These are phyloP conservation scores for Elongisporangium undulatum DNA, from an alignment of 352 stramenopile genomes.

Conservation along the genomic window DNA sequence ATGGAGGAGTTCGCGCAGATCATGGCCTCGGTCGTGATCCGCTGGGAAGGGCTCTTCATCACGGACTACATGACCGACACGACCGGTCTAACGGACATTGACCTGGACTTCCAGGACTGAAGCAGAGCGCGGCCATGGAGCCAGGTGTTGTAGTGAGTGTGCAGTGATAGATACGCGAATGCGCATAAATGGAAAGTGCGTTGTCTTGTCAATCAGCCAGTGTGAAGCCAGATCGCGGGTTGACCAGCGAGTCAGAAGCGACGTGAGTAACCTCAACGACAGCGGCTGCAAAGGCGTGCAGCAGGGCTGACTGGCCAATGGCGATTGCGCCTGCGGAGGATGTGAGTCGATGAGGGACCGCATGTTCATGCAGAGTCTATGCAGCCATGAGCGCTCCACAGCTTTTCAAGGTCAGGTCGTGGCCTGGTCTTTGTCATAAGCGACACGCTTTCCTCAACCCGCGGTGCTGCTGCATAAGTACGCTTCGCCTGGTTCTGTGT, in stretches of 20 bases:
- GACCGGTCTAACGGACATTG: constrained; percentile 31
- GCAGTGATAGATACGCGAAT: neutral
- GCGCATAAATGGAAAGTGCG: neutral
- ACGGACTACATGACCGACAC: constrained; percentile 55
- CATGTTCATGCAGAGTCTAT: neutral
- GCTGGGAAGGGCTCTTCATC: constrained; percentile 68
- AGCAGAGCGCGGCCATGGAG: no score
- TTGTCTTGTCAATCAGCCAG: neutral
- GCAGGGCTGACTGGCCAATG: neutral
- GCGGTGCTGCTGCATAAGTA: neutral
- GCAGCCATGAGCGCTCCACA: neutral
- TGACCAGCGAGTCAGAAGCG: neutral
- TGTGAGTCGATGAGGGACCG: no score
- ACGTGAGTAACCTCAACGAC: neutral
- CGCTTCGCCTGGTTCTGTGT: neutral
- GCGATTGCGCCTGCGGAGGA: neutral
- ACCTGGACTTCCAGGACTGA: constrained; percentile 18
- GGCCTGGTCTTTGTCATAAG: neutral
- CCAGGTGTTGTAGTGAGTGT: neutral
- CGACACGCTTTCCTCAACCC: neutral
- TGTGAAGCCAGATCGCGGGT: neutral
- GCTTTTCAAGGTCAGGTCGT: neutral
- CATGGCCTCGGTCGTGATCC: constrained; percentile 62
- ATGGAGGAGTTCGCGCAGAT: constrained; percentile 56
- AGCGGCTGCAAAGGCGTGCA: neutral